Evolutionary conservation across 306 rosid species (phyloP), one percentile per base, ranked within the genome.

Genomic region (Begonia loranthoides): DNA sequence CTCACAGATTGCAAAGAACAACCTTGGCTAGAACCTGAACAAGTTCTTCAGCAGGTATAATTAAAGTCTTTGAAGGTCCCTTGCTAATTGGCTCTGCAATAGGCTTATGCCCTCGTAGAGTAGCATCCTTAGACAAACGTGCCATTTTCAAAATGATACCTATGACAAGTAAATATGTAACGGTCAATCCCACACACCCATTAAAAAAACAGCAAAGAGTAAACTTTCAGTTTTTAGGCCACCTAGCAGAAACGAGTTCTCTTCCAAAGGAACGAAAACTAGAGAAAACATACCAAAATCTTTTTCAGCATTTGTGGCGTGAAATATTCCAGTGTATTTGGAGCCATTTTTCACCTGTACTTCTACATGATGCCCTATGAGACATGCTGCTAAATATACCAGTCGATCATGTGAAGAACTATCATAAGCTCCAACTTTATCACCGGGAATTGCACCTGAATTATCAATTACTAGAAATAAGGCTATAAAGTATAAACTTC

Each of bases 21-120:
- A 90, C 99, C 99, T 86, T 82, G 6, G 92, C 94, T 50, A 75
- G 65, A 67, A 90, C 86, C 80, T 90, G 99, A 64, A 90, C 99
- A 69, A 90, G 78, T 34, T 90, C 95, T 51, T 73, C 70, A 60
- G 79, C 70, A 66, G 84, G 77, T 76, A 90, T 82, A 45, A 78
- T 76, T 54, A 86, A 51, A 47, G 72, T 86, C 77, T 80, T 80
- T 36, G 62, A 64, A 56, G 82, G 92, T 59, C 86, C 73, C 80
- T 80, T 82, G 81, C 74, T 70, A 54, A 61, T 47, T 17, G 63
- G 65, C 36, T 86, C 94, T 68, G 66, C 66, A 60, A 57, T 47
- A 65, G 92, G 51, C 71, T 76, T 80, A 63, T 67, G 90, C 51
- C 85, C 97, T 40, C 71, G 77, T 41, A 67, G 64, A 52, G 84